Evolutionary conservation across 345 rosid genomes (phyloP).

Genomic region (Anastatica hierochuntica): DNA sequence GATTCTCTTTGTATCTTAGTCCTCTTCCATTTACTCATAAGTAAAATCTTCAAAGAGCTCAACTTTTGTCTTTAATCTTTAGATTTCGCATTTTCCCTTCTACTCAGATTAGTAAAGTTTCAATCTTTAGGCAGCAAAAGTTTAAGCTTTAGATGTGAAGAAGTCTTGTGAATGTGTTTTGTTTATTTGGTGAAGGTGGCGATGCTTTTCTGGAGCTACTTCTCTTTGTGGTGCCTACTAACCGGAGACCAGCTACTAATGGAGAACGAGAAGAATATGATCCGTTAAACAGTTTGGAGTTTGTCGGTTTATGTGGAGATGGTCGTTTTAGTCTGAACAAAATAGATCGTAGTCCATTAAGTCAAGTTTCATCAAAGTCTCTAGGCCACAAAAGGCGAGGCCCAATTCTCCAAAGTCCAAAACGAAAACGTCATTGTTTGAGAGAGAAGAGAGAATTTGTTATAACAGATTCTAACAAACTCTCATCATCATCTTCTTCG

Average conservation of each 20-base stretch:
- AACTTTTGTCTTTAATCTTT: neutral
- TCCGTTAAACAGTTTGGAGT: constrained; percentile 56
- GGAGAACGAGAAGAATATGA: constrained; percentile 90
- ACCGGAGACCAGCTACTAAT: constrained; percentile 76
- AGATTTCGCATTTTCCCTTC: no score
- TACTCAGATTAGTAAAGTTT: constrained; percentile 39
- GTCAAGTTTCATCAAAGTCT: no score
- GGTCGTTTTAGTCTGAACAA: no score
- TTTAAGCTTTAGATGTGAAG: neutral
- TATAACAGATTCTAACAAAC: no score
- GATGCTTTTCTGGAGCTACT: constrained; percentile 95
- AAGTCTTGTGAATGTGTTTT: no score
- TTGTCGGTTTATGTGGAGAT: constrained; percentile 30
- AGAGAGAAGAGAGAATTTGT: no score
- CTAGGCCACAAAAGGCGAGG: no score
- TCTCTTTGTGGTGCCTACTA: constrained; percentile 89
- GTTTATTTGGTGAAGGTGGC: constrained; percentile 44
- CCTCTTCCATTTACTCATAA: constrained; percentile 77
- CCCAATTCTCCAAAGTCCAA: no score
- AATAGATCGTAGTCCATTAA: no score
- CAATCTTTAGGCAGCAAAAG: neutral
- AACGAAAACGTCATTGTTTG: no score
- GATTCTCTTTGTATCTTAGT: constrained; percentile 41
- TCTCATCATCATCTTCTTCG: no score
- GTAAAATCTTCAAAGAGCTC: constrained; percentile 3